phyloP scores from a whole-genome alignment of 768 basidiomycete genomes.

The Austroboletus festivus region DNA sequence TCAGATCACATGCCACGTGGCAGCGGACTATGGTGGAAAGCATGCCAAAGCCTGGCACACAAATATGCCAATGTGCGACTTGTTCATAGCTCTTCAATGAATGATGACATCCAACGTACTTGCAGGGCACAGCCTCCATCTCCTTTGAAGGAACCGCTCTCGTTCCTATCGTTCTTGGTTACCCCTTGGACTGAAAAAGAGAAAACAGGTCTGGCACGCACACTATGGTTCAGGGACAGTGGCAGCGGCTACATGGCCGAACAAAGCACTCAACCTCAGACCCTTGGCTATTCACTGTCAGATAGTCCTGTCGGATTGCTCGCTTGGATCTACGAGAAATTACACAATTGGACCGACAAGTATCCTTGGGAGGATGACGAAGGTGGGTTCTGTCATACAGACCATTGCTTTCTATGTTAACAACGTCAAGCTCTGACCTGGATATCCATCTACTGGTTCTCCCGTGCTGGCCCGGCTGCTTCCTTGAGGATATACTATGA shows the following conservation, averaged over 20 bases:
- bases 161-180: constrained; percentile 27
- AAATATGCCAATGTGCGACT: constrained; percentile 42
- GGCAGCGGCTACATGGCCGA: constrained; percentile 32
- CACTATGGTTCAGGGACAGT: constrained; percentile 12
- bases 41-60: constrained; percentile 53
- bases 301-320: constrained; percentile 58
- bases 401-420: not conserved
- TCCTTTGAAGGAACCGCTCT: constrained; percentile 22
- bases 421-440: constrained; percentile 49
- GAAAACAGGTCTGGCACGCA: constrained; percentile 19
- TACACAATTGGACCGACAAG: constrained; percentile 46
- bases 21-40: constrained; percentile 36
- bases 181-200: constrained; percentile 30
- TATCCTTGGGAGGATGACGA: constrained; percentile 61
- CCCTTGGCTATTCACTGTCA: constrained; percentile 49
- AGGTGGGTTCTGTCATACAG: constrained; percentile 28
- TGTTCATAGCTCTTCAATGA: not conserved
- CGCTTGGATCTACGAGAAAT: constrained; percentile 54
- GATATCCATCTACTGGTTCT: constrained; percentile 60
- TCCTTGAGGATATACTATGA: constrained; percentile 62
- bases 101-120: not conserved
- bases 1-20: constrained; percentile 37
- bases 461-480: constrained; percentile 54
- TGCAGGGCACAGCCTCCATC: constrained; percentile 25
- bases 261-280: constrained; percentile 48